Conservation (phyloP, 192 early-diverging fungal genomes). For the Rhizoclosmatium sp. region DNA sequence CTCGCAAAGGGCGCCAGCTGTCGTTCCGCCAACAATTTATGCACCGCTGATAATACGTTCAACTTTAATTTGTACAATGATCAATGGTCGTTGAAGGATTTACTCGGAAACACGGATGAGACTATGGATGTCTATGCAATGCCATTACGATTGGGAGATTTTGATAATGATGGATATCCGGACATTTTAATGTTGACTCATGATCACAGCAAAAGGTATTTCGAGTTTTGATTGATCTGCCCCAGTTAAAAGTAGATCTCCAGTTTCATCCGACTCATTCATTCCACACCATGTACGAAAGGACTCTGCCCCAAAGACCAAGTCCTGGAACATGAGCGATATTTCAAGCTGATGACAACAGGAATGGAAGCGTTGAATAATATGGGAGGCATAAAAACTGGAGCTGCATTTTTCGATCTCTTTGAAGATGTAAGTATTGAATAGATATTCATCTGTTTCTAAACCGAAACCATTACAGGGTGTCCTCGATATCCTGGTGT, state of each 20-base stretch:
- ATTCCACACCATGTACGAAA: constrained; percentile 67
- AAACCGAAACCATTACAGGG: constrained; percentile 57
- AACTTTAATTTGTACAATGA: constrained; percentile 63
- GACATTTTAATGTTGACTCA: constrained; percentile 81
- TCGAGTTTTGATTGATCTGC: not conserved
- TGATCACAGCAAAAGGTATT: constrained; percentile 30
- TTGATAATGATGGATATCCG: constrained; percentile 90
- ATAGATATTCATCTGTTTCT: constrained; percentile 5
- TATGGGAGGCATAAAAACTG: constrained; percentile 56
- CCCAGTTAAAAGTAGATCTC: not conserved
- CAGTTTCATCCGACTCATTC: constrained; percentile 69
- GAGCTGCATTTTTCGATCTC: constrained; percentile 86
- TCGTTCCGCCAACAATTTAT: constrained; percentile 74
- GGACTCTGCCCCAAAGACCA: constrained; percentile 56
- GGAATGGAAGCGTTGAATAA: constrained; percentile 70
- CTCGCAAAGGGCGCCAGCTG: constrained; percentile 50
- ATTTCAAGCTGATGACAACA: constrained; percentile 67
- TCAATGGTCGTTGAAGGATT: not conserved
- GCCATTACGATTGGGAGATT: constrained; percentile 62
- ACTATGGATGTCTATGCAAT: constrained; percentile 22
- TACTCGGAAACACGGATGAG: constrained; percentile 29
- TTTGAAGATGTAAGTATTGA: constrained; percentile 80
- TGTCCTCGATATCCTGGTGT: constrained; percentile 80
- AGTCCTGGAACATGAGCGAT: constrained; percentile 58
- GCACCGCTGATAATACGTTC: constrained; percentile 76